A percentile compares a stretch with the other conserved stretches of the same genome.
These are phyloP conservation scores for Fomitiporia mediterranea DNA, from an alignment of 1,284 basidiomycete species.

Conservation along the genomic window DNA sequence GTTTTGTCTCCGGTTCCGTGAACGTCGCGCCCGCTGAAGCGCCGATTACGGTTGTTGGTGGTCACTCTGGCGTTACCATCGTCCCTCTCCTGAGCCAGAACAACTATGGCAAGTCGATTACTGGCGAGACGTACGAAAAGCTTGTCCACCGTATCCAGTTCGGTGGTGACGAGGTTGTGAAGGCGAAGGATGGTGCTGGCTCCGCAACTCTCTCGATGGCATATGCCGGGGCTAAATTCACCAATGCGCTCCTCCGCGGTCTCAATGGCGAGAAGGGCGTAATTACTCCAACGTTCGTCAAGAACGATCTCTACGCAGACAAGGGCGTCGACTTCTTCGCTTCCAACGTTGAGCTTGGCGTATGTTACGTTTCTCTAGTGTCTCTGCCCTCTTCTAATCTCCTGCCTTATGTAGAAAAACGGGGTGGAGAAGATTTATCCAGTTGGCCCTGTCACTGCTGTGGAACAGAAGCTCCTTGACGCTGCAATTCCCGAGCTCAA, in stretches of 20 bases:
- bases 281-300: constrained; percentile 83
- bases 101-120: constrained; percentile 54
- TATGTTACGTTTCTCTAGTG: constrained; percentile 38
- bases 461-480: constrained; percentile 84
- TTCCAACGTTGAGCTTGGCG: constrained; percentile 85
- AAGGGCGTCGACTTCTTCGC: constrained; percentile 90
- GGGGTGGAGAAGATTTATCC: constrained; percentile 90
- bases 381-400: constrained; percentile 9
- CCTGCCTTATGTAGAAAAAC: constrained; percentile 47
- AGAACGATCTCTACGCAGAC: constrained; percentile 78
- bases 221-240: constrained; percentile 89
- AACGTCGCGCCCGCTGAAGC: constrained; percentile 66
- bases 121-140: constrained; percentile 62
- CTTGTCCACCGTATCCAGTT: constrained; percentile 87
- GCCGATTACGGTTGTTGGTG: constrained; percentile 86
- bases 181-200: constrained; percentile 87
- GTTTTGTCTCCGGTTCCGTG: constrained; percentile 80
- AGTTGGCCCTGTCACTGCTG: constrained; percentile 68
- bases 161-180: constrained; percentile 89
- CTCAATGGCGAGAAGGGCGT: constrained; percentile 85
- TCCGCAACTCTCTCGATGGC: constrained; percentile 92
- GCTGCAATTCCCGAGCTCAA: constrained; percentile 89
- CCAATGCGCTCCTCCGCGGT: constrained; percentile 78
- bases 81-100: constrained; percentile 91
- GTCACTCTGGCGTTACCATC: constrained; percentile 95